Evolutionary conservation across 768 basidiomycete genomes (phyloP).

Genomic region (Gelatoporia subvermispora): DNA sequence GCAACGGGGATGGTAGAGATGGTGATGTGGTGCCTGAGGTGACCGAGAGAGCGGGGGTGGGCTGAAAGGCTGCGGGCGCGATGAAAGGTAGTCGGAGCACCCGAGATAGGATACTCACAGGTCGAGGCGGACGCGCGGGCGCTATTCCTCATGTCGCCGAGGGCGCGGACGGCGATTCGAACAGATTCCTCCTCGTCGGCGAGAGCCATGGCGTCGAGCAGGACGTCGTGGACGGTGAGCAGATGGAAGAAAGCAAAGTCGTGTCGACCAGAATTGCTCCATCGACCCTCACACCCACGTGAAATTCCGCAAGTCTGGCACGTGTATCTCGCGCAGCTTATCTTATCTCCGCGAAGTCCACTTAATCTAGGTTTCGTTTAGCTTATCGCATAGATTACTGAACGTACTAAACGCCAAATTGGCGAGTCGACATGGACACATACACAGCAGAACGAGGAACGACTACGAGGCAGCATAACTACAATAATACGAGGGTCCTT

Average conservation of each 20-base stretch:
- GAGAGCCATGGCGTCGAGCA: constrained; percentile 21
- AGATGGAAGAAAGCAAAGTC: background rate
- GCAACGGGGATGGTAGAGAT: constrained; percentile 23
- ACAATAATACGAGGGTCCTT: background rate
- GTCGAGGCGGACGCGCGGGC: constrained; percentile 18
- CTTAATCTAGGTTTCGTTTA: background rate
- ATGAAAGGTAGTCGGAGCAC: background rate
- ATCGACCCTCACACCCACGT: too few species aligned
- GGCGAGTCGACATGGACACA: too few species aligned
- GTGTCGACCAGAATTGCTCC: too few species aligned
- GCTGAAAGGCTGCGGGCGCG: constrained; percentile 24
- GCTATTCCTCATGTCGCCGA: constrained; percentile 72
- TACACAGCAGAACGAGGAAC: background rate
- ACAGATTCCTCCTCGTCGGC: constrained; percentile 70
- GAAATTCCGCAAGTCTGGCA: background rate
- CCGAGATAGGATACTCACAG: background rate
- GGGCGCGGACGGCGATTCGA: constrained; percentile 69
- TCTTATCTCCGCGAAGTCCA: constrained; percentile 3
- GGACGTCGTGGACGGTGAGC: background rate
- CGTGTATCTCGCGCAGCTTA: background rate
- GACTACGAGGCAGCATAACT: constrained; percentile 3
- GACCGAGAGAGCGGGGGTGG: constrained; percentile 30
- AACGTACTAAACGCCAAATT: too few species aligned
- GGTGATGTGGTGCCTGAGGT: constrained; percentile 28
- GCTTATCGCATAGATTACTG: too few species aligned